A percentile compares a stretch with the other conserved stretches of the same genome.
Evolutionary conservation across 768 basidiomycete species (phyloP).

Genomic region (Albatrellus ellisii): DNA sequence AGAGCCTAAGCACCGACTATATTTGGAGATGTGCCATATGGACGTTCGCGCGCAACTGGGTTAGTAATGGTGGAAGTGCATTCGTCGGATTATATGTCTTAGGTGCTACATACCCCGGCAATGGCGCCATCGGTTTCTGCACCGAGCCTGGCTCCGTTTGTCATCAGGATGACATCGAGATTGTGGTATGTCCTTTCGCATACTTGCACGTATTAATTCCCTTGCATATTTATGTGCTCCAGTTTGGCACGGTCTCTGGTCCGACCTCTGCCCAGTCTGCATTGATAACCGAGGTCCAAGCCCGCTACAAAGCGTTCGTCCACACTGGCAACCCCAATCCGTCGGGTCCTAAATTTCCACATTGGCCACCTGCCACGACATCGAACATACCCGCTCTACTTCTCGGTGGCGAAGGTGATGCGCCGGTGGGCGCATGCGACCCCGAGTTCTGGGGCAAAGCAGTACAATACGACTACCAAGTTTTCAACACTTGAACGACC

Average conservation of each 20-base stretch:
- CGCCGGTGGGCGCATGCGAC: slow-evolving; percentile 43
- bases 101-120: slow-evolving; percentile 63
- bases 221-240: neutral
- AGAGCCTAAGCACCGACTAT: slow-evolving; percentile 52
- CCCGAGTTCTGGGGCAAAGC: slow-evolving; percentile 52
- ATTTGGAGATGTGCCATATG: slow-evolving; percentile 59
- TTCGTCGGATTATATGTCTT: slow-evolving; percentile 52
- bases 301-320: slow-evolving; percentile 56
- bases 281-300: slow-evolving; percentile 53
- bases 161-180: slow-evolving; percentile 75
- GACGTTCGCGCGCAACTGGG: slow-evolving; percentile 61
- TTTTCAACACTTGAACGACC: slow-evolving; percentile 22
- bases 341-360: slow-evolving; percentile 25
- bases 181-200: slow-evolving; percentile 39
- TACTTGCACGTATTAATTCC: neutral
- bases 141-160: slow-evolving; percentile 44
- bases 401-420: slow-evolving; percentile 45
- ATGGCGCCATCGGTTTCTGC: slow-evolving; percentile 44
- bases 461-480: slow-evolving; percentile 63
- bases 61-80: slow-evolving; percentile 46
- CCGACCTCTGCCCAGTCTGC: slow-evolving; percentile 43
- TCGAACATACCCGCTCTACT: slow-evolving; percentile 42
- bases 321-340: slow-evolving; percentile 49
- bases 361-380: slow-evolving; percentile 42
- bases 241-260: slow-evolving; percentile 40